phyloP scores from a whole-genome alignment of 106 monocot genomes.

The Narthecium ossifragum region DNA sequence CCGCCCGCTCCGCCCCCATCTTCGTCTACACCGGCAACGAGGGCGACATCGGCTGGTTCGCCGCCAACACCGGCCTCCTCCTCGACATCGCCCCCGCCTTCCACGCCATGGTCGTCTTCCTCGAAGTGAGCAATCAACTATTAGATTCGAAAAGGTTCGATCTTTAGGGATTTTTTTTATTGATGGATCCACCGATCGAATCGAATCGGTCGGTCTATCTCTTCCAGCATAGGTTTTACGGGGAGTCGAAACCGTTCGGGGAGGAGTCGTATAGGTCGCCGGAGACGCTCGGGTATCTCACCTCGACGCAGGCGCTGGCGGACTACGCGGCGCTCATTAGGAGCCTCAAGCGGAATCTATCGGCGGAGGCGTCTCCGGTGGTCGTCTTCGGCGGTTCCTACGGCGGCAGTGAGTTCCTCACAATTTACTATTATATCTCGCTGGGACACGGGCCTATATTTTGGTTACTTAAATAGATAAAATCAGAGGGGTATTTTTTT shows the following conservation, averaged over 20 bases:
- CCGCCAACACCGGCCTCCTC: constrained; percentile 82
- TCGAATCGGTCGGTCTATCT: no score
- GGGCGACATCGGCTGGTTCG: constrained; percentile 86
- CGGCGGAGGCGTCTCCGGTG: constrained; percentile 81
- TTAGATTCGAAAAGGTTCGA: no score
- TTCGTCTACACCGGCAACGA: constrained; percentile 98
- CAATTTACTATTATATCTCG: neutral
- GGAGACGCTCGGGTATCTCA: constrained; percentile 67
- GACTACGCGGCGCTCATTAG: constrained; percentile 78
- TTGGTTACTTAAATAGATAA: neutral
- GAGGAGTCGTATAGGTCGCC: constrained; percentile 46
- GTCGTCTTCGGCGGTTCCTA: constrained; percentile 94
- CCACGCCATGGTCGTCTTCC: constrained; percentile 72
- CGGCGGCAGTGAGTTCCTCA: constrained; percentile 61
- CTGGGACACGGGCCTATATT: neutral
- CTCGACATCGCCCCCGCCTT: constrained; percentile 81
- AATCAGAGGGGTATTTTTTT: no score
- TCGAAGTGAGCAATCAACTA: no score
- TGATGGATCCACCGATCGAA: no score
- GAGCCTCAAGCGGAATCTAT: constrained; percentile 80
- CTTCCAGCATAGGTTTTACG: constrained; percentile 87
- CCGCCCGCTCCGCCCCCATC: constrained; percentile 47
- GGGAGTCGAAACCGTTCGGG: constrained; percentile 79
- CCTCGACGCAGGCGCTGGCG: constrained; percentile 72
- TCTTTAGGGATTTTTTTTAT: no score